These are phyloP conservation scores for Tylopilus sp. DNA, from an alignment of 768 basidiomycete species.

Conservation along the genomic window DNA sequence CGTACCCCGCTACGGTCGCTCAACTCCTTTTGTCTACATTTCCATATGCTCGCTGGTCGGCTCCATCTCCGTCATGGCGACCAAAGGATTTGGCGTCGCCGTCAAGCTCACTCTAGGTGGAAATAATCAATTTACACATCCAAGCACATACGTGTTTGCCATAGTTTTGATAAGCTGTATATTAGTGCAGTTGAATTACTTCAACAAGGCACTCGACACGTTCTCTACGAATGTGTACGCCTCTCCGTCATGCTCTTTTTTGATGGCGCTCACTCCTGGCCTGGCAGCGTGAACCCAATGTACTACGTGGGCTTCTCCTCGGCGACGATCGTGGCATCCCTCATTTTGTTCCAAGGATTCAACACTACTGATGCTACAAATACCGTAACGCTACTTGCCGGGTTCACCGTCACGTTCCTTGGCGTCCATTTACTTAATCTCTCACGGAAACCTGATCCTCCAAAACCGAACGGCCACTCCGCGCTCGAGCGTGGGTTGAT, in stretches of 20 bases:
- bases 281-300: conserved; percentile 85
- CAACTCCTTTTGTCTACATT: conserved; percentile 88
- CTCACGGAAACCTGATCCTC: conserved; percentile 56
- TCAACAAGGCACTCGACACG: conserved; percentile 96
- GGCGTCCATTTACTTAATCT: conserved; percentile 94
- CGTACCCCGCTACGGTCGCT: conserved; percentile 81
- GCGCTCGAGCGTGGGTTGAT: conserved; percentile 64
- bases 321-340: conserved; percentile 87
- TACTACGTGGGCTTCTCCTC: conserved; percentile 98
- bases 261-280: neutral
- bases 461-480: conserved; percentile 44
- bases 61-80: conserved; percentile 96
- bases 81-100: conserved; percentile 97
- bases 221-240: conserved; percentile 97
- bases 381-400: conserved; percentile 82
- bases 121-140: conserved; percentile 92
- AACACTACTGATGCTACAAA: conserved; percentile 82
- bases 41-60: conserved; percentile 97
- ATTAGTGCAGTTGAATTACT: conserved; percentile 91
- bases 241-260: neutral
- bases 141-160: conserved; percentile 95
- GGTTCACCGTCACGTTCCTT: conserved; percentile 91
- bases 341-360: conserved; percentile 97
- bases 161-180: conserved; percentile 82
- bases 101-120: conserved; percentile 91